These are phyloP conservation scores for Middelhovenomyces tepae DNA, from an alignment of 805 yeast genomes.

Conservation along the genomic window DNA sequence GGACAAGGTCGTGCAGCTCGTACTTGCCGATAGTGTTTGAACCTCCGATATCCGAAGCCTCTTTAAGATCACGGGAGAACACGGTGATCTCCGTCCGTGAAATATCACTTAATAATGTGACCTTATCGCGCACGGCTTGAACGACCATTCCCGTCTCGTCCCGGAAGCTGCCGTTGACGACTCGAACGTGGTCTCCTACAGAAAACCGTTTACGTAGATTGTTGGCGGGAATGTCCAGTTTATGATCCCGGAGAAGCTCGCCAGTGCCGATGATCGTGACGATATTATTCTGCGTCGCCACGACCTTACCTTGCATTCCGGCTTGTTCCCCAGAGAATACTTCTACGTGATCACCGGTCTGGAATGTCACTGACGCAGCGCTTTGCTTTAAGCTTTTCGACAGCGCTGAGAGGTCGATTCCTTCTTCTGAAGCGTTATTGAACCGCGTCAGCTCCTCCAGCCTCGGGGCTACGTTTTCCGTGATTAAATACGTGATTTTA, in stretches of 20 bases:
- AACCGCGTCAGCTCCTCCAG: slow-evolving; percentile 83
- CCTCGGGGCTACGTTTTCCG: slow-evolving; percentile 72
- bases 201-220: slow-evolving; percentile 77
- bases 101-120: slow-evolving; percentile 82
- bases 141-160: slow-evolving; percentile 96
- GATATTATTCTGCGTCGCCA: slow-evolving; percentile 57
- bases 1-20: slow-evolving; percentile 83
- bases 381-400: slow-evolving; percentile 75
- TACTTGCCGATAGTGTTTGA: slow-evolving; percentile 67
- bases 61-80: slow-evolving; percentile 82
- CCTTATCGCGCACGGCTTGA: slow-evolving; percentile 71
- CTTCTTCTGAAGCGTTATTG: slow-evolving; percentile 67
- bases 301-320: slow-evolving; percentile 74
- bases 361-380: slow-evolving; percentile 54
- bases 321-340: slow-evolving; percentile 90
- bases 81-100: slow-evolving; percentile 84
- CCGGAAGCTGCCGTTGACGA: slow-evolving; percentile 79
- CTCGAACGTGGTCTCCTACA: slow-evolving; percentile 93
- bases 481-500: slow-evolving; percentile 70
- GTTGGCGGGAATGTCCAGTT: slow-evolving; percentile 71
- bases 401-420: slow-evolving; percentile 78
- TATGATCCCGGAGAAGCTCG: slow-evolving; percentile 43
- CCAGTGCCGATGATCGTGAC: slow-evolving; percentile 41
- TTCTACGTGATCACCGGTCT: slow-evolving; percentile 91
- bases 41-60: slow-evolving; percentile 81